phyloP scores from a whole-genome alignment of 2,329 filamentous ascomycete species.

The Colletotrichum tabaci region DNA sequence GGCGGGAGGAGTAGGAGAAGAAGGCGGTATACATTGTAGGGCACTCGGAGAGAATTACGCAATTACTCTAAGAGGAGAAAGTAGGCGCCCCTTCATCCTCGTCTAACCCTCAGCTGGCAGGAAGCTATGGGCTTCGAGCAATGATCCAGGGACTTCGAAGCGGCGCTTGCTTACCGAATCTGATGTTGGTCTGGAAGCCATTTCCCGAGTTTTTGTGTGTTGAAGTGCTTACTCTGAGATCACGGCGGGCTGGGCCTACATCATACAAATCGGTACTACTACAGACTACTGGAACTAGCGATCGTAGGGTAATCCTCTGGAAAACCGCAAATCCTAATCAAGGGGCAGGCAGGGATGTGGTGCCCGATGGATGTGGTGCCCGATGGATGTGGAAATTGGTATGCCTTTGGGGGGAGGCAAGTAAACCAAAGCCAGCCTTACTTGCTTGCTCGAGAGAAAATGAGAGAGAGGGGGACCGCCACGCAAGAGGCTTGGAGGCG shows the following conservation, averaged over 20 bases:
- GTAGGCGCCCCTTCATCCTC: too few species aligned
- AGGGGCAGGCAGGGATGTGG: not conserved
- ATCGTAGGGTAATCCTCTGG: too few species aligned
- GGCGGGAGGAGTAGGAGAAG: too few species aligned
- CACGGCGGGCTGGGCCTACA: not conserved
- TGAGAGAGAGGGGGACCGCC: not conserved
- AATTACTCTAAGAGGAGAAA: not conserved
- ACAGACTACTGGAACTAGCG: too few species aligned
- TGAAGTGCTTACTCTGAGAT: slow-evolving; percentile 6
- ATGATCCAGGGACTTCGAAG: not conserved
- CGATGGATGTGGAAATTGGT: not conserved
- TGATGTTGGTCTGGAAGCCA: not conserved
- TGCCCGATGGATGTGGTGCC: not conserved
- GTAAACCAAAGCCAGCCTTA: too few species aligned
- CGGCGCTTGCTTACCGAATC: not conserved
- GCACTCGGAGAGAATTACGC: not conserved
- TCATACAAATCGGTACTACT: too few species aligned
- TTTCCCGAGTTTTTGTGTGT: not conserved
- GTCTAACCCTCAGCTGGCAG: not conserved
- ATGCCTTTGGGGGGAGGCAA: not conserved
- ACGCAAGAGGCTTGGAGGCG: not conserved
- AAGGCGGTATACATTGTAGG: too few species aligned
- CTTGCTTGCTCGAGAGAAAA: not conserved
- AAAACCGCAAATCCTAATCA: not conserved
- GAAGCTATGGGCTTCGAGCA: slow-evolving; percentile 4